Base-by-base conservation (phyloP, 768 basidiomycete genomes). In the Amanita exitialis region DNA sequence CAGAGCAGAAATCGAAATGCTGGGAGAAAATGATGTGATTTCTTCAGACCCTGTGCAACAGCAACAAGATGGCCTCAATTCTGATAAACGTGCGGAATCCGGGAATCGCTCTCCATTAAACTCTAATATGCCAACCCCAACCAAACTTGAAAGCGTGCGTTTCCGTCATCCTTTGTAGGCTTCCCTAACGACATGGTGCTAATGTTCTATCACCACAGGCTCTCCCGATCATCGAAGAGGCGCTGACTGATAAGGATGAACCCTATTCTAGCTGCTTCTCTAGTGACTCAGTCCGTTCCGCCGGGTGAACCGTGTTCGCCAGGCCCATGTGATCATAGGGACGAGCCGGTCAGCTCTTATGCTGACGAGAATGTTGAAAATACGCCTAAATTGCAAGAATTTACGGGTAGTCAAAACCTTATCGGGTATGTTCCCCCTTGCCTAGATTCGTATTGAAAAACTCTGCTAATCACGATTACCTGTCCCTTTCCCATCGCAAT, bases 321-420 rank as follows among this genome's bases (percentile, higher is more conserved):
- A 42, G 32, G 30, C 41, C n/a, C 32, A 20, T 41, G 41, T 41
- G 42, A 42, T 42, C 27, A 30, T 21, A 25, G 36, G 8, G 50
- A 52, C 30, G 56, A 61, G 38, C 47, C 51, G 34, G 37, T 37
- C 15, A 60, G 51, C 41, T 41, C 60, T 45, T 55, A 62, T 61
- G 55, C 57, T 38, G 70, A 66, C 56, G 58, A 60, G 48, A 64
- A 57, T 53, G 58, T 59, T 37, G 55, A 53, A 37, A 58, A 58
- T 49, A 64, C 75, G 56, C 74, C 77, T 50, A 70, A 66, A 54
- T 67, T 71, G 27, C 43, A 8, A 57, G 69, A 80, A 56, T 62
- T 81, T 58, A 69, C 69, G 54, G 77, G 75, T 54, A 71, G 74
- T 51, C 69, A 78, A 61, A 68, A 67, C 49, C 51, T 76, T 53